These are phyloP conservation scores for Periconia sp. DNA, from an alignment of 2,329 filamentous ascomycete species.

Conservation along the genomic window DNA sequence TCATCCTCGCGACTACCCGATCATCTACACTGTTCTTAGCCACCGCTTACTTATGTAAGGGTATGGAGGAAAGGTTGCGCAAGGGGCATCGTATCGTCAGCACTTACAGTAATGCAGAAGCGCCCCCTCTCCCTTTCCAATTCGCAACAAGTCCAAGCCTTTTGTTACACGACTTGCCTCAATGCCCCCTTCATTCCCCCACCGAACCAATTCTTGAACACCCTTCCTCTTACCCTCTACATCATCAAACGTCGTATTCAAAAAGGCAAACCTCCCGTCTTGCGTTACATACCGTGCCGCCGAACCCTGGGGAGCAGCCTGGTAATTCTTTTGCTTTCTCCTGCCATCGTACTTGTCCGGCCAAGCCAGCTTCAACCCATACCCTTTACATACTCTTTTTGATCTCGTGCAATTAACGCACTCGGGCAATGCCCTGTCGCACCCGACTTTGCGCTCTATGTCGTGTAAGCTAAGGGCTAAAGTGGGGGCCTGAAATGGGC, in stretches of 20 bases:
- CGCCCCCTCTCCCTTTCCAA: constrained; percentile 6
- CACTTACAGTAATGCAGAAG: constrained; percentile 35
- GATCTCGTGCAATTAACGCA: constrained; percentile 55
- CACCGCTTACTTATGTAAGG: too few species aligned
- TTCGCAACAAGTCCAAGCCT: constrained; percentile 1
- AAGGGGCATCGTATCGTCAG: too few species aligned
- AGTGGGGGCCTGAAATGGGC: background rate
- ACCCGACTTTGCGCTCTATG: constrained; percentile 56
- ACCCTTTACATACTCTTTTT: constrained; percentile 52
- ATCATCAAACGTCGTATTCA: constrained; percentile 25
- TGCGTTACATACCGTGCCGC: constrained; percentile 12
- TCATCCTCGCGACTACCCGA: constrained; percentile 51
- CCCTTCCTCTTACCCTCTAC: constrained; percentile 13
- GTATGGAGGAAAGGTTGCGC: constrained; percentile 18
- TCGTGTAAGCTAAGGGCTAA: constrained; percentile 16
- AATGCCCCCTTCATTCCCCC: background rate
- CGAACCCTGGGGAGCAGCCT: constrained; percentile 41
- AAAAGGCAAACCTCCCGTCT: constrained; percentile 18
- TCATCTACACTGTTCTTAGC: constrained; percentile 45
- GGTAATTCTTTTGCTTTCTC: constrained; percentile 46
- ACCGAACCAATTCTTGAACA: constrained; percentile 11
- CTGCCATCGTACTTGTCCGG: constrained; percentile 56
- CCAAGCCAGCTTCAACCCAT: constrained; percentile 56
- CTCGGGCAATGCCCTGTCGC: constrained; percentile 51
- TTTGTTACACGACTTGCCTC: constrained; percentile 3